A percentile compares a stretch with the other conserved stretches of the same genome.
phyloP scores from a whole-genome alignment of 2,329 filamentous ascomycete genomes.

The Rutstroemia sydowiana region DNA sequence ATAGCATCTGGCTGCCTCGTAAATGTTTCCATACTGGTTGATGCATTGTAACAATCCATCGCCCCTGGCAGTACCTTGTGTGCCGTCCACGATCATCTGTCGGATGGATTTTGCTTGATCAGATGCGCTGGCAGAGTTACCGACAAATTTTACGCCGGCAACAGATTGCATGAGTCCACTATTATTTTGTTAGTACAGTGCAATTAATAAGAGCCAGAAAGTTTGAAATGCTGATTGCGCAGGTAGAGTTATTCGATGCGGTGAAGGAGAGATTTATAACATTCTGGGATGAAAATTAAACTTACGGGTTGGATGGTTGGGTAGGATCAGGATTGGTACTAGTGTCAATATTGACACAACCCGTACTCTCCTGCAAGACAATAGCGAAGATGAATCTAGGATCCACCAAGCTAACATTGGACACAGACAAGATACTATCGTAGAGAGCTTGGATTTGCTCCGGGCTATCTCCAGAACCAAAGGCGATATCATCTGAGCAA shows the following conservation, averaged over 20 bases:
- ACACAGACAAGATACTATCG: constrained; percentile 21
- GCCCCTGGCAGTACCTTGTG: constrained; percentile 23
- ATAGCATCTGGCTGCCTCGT: constrained; percentile 25
- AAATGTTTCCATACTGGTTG: constrained; percentile 26
- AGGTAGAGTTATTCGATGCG: too few relatives aligned
- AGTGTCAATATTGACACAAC: constrained; percentile 25
- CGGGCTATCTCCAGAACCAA: constrained; percentile 13
- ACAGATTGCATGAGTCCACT: constrained; percentile 26
- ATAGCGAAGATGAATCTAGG: constrained; percentile 29
- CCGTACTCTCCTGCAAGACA: constrained; percentile 28
- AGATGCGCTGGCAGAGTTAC: constrained; percentile 16
- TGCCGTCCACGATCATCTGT: constrained; percentile 29
- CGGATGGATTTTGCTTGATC: constrained; percentile 18
- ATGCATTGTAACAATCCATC: constrained; percentile 23
- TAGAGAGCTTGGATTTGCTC: constrained; percentile 19
- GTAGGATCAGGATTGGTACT: constrained; percentile 15
- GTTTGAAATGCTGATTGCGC: too few relatives aligned
- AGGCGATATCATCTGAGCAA: constrained; percentile 19
- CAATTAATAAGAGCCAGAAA: not conserved
- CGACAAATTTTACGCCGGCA: constrained; percentile 17
- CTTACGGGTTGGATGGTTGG: constrained; percentile 12
- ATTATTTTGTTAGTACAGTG: not conserved
- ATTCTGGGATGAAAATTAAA: not conserved
- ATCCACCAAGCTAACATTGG: constrained; percentile 22
- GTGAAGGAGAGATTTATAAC: not conserved